phyloP scores from a whole-genome alignment of 2,329 filamentous ascomycete species.

The Pseudogymnoascus sp. region DNA sequence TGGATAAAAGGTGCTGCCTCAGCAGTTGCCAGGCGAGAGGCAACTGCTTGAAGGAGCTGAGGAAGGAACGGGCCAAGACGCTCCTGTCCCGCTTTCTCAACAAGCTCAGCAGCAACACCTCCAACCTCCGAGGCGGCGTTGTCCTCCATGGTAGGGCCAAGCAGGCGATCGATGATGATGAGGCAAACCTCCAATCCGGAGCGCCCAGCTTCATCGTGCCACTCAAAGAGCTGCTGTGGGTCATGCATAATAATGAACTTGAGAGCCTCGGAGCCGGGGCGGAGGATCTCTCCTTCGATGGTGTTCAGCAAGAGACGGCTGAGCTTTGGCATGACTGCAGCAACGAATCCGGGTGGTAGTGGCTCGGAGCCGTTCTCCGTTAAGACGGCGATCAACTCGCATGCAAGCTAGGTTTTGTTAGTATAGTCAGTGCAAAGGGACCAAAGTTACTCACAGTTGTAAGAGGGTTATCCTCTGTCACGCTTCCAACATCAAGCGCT shows the following conservation, averaged over 20 bases:
- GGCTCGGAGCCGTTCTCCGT: constrained; percentile 78
- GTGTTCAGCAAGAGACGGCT: constrained; percentile 75
- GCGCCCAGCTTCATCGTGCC: constrained; percentile 72
- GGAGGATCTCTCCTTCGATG: constrained; percentile 78
- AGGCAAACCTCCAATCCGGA: constrained; percentile 83
- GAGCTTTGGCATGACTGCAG: constrained; percentile 78
- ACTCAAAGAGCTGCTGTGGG: constrained; percentile 79
- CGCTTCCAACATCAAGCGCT: constrained; percentile 78
- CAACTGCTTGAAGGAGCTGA: constrained; percentile 82
- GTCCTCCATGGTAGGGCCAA: constrained; percentile 79
- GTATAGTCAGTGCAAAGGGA: no score
- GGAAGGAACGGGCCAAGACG: constrained; percentile 83
- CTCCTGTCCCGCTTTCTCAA: constrained; percentile 90
- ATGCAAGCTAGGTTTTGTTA: no score
- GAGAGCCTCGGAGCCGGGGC: constrained; percentile 75
- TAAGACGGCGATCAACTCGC: constrained; percentile 73
- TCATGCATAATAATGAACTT: constrained; percentile 89
- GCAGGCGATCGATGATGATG: constrained; percentile 82
- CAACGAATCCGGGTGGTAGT: constrained; percentile 78
- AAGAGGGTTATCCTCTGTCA: constrained; percentile 78
- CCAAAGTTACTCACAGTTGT: no score
- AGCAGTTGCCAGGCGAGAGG: constrained; percentile 72
- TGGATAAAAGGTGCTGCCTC: constrained; percentile 87
- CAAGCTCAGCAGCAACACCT: constrained; percentile 84
- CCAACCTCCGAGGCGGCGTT: constrained; percentile 94